Evolutionary conservation across 1,139 yeast species (phyloP).

Genomic region (Sugiyamaella novakii): DNA sequence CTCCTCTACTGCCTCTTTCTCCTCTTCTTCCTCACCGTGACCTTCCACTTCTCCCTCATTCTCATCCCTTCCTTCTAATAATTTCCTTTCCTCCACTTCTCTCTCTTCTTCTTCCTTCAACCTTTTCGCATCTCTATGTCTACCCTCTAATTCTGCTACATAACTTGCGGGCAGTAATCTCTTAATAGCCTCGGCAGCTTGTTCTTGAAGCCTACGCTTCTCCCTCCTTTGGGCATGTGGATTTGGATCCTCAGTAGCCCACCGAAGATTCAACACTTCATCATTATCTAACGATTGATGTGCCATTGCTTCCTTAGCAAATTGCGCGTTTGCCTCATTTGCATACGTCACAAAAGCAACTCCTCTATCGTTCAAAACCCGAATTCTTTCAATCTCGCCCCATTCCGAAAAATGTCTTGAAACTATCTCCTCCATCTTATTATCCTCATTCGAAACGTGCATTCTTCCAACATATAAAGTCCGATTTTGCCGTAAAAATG

Average conservation of each 20-base stretch:
- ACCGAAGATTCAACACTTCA: conserved; percentile 70
- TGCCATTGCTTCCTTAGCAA: conserved; percentile 92
- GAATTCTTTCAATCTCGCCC: conserved; percentile 71
- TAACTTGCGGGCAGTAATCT: conserved; percentile 39
- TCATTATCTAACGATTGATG: conserved; percentile 69
- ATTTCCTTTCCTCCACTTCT: conserved; percentile 3
- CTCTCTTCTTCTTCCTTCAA: conserved; percentile 10
- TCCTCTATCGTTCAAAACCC: conserved; percentile 62
- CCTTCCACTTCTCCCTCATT: neutral
- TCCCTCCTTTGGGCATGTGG: conserved; percentile 63
- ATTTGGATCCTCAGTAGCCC: conserved; percentile 92
- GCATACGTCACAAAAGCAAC: conserved; percentile 80
- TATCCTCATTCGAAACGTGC: conserved; percentile 36
- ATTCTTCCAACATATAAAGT: conserved; percentile 81
- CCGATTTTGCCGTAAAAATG: conserved; percentile 66
- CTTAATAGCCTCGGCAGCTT: conserved; percentile 46
- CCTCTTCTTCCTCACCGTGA: no score
- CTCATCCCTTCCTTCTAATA: conserved; percentile 5
- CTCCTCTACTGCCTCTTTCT: neutral
- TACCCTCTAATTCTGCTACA: conserved; percentile 37
- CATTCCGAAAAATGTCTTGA: conserved; percentile 65
- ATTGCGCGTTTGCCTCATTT: conserved; percentile 76
- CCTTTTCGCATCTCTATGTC: conserved; percentile 20
- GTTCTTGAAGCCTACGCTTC: conserved; percentile 43
- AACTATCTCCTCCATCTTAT: conserved; percentile 49